phyloP scores from a whole-genome alignment of 2,329 filamentous ascomycete species.

The Pseudopyricularia javanii region DNA sequence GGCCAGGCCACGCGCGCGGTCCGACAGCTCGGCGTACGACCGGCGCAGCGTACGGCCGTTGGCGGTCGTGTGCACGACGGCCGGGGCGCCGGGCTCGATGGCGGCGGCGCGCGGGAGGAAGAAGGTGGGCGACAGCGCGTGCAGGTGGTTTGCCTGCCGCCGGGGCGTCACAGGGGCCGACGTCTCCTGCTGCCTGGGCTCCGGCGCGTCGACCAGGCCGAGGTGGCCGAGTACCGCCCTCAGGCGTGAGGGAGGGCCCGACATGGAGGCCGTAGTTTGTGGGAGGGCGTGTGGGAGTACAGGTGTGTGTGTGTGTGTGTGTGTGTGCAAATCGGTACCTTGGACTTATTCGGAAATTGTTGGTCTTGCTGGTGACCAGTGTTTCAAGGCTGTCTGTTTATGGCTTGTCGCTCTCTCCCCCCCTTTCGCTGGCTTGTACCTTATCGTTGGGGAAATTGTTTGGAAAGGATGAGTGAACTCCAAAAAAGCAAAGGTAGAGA shows the following conservation, averaged over 20 bases:
- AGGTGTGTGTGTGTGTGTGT: too few relatives aligned
- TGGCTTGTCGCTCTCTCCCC: too few relatives aligned
- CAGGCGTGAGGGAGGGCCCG: constrained; percentile 49
- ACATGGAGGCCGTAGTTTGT: constrained; percentile 45
- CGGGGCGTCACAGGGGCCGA: constrained; percentile 19
- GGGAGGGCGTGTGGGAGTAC: too few relatives aligned
- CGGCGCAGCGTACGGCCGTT: constrained; percentile 64
- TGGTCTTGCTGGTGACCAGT: too few relatives aligned
- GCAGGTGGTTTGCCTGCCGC: constrained; percentile 45
- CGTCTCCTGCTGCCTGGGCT: not conserved
- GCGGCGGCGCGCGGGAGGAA: constrained; percentile 71
- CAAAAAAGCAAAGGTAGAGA: too few relatives aligned
- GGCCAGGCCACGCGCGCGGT: constrained; percentile 75
- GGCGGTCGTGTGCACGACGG: constrained; percentile 74
- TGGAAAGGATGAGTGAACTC: too few relatives aligned
- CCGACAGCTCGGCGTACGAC: constrained; percentile 70
- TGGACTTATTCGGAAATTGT: too few relatives aligned
- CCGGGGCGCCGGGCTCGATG: constrained; percentile 77
- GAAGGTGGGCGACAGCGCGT: constrained; percentile 74
- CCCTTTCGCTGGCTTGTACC: too few relatives aligned
- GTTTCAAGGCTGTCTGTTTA: too few relatives aligned
- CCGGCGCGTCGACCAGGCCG: constrained; percentile 13
- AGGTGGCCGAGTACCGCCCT: constrained; percentile 42
- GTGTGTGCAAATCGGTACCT: too few relatives aligned
- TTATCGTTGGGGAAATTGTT: too few relatives aligned